These are phyloP conservation scores for Scheffersomyces stipitis DNA, from an alignment of 805 yeast species.

Conservation along the genomic window DNA sequence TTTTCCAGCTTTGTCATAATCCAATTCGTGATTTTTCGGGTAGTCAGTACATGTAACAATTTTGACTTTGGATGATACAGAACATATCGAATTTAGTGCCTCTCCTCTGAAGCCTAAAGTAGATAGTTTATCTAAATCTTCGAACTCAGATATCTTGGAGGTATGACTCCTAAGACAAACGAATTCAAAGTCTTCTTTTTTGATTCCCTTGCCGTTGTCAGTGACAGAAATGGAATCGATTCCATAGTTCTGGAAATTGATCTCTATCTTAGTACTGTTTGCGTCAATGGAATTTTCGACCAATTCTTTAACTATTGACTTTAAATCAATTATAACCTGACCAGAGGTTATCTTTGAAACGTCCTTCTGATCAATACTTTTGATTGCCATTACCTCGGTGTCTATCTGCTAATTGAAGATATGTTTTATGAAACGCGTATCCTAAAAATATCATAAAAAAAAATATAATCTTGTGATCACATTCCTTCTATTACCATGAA, in stretches of 20 bases:
- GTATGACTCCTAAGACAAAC: slow-evolving; percentile 67
- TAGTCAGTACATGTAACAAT: slow-evolving; percentile 51
- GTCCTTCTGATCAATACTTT: slow-evolving; percentile 43
- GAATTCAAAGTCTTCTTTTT: slow-evolving; percentile 46
- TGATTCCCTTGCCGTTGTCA: slow-evolving; percentile 72
- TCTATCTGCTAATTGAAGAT: slow-evolving; percentile 5
- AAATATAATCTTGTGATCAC: too few species aligned
- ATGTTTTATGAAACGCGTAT: slow-evolving; percentile 1
- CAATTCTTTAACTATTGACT: slow-evolving; percentile 78
- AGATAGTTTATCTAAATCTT: slow-evolving; percentile 48
- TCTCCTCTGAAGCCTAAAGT: slow-evolving; percentile 83
- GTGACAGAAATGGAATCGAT: slow-evolving; percentile 63
- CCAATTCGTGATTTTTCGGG: slow-evolving; percentile 60
- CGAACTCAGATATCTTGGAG: slow-evolving; percentile 59
- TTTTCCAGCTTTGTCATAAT: slow-evolving; percentile 56
- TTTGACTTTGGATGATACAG: slow-evolving; percentile 45
- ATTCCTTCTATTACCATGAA: too few species aligned
- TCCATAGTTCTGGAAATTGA: slow-evolving; percentile 71
- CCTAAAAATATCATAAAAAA: too few species aligned
- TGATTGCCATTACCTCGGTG: slow-evolving; percentile 16
- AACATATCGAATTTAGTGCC: slow-evolving; percentile 70
- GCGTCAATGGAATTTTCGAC: slow-evolving; percentile 90
- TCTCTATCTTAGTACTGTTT: slow-evolving; percentile 61
- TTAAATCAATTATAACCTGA: slow-evolving; percentile 82
- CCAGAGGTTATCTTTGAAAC: slow-evolving; percentile 84